Conservation (phyloP, 768 basidiomycete species). For the Lactarius sanguifluus region DNA sequence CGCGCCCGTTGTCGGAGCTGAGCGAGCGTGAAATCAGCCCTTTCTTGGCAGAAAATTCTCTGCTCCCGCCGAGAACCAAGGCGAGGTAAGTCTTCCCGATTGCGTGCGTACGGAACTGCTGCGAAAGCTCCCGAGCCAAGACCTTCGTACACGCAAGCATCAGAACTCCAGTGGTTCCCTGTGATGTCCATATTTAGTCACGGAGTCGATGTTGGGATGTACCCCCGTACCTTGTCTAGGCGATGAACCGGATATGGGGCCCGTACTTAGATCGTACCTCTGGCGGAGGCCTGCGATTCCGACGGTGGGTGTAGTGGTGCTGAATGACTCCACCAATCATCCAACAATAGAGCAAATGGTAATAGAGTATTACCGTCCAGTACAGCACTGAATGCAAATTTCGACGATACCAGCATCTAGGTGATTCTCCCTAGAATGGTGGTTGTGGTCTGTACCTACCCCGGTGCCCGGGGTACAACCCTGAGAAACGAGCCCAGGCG, state of each 20-base stretch:
- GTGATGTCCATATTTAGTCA: not conserved
- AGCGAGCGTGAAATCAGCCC: conserved; percentile 17
- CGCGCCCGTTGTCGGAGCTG: conserved; percentile 23
- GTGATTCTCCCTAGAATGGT: not conserved
- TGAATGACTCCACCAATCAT: not conserved
- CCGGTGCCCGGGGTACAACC: not conserved
- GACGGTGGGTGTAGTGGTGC: too few species aligned
- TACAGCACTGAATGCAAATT: conserved; percentile 6
- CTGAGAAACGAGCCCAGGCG: conserved; percentile 28
- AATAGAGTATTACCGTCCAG: conserved; percentile 10
- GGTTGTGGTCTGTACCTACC: not conserved
- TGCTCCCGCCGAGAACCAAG: conserved; percentile 17
- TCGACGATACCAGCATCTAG: not conserved
- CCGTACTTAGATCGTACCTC: not conserved
- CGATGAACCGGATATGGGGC: conserved; percentile 30
- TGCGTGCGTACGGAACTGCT: conserved; percentile 23
- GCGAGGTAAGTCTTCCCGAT: conserved; percentile 28
- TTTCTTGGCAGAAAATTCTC: conserved; percentile 6
- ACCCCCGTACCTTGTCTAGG: conserved; percentile 28
- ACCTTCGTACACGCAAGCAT: conserved; percentile 26
- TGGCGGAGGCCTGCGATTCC: conserved; percentile 16
- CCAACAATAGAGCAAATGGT: not conserved
- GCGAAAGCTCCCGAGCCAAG: conserved; percentile 24
- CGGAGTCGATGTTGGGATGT: not conserved
- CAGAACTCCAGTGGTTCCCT: conserved; percentile 28